Conservation (phyloP, 148 eudicot genomes). For the Silene conica region DNA sequence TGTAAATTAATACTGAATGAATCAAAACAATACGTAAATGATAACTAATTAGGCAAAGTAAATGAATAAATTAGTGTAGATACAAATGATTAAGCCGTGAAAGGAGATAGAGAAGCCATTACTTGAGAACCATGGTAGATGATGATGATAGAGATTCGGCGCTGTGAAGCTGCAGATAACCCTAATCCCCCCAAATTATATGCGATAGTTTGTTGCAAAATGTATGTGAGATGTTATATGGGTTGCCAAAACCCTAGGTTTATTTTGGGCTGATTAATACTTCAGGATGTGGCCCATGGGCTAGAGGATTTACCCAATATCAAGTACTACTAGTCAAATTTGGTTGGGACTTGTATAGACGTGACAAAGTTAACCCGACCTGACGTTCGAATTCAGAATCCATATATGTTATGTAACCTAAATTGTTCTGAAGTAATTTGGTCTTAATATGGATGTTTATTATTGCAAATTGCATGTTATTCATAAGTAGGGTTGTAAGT, state of each 20-base stretch:
- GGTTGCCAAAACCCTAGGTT: constrained; percentile 18
- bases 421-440: too few species aligned
- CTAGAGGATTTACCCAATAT: not conserved
- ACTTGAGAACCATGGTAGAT: constrained; percentile 34
- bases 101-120: not conserved
- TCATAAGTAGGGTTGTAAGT: too few species aligned
- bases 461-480: too few species aligned
- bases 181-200: constrained; percentile 10
- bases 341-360: too few species aligned
- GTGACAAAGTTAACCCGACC: too few species aligned
- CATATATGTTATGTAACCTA: too few species aligned
- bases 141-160: constrained; percentile 15
- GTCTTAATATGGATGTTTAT: too few species aligned
- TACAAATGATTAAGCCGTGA: not conserved
- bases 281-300: not conserved
- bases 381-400: too few species aligned
- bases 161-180: constrained; percentile 12
- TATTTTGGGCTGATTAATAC: not conserved
- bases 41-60: not conserved
- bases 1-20: not conserved
- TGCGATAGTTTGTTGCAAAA: not conserved
- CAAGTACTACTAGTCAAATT: too few species aligned
- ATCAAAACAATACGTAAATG: not conserved
- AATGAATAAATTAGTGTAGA: not conserved
- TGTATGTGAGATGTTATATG: not conserved